Evolutionary conservation across 108 stramenopile species (phyloP).

Genomic region (Asterionellopsis glacialis): DNA sequence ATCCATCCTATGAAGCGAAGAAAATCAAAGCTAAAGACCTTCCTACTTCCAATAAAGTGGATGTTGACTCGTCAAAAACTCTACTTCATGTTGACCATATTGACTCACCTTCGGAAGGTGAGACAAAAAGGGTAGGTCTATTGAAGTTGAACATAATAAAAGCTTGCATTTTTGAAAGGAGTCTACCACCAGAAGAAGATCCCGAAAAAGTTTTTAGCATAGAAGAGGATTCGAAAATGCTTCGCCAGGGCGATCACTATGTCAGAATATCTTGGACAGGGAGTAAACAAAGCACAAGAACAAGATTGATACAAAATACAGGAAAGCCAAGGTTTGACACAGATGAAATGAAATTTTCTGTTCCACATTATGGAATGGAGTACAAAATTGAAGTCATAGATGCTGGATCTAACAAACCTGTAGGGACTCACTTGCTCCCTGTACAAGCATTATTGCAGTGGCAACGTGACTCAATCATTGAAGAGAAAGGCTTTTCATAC

Average conservation of each 20-base stretch:
- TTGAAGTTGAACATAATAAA: conserved; percentile 46
- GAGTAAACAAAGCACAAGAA: conserved; percentile 41
- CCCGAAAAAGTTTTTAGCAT: conserved; percentile 26
- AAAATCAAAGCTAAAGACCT: conserved; percentile 17
- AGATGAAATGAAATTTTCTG: conserved; percentile 42
- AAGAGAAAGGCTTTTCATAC: conserved; percentile 20
- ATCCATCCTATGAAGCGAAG: not conserved
- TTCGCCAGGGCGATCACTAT: conserved; percentile 74
- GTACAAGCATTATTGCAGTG: conserved; percentile 69
- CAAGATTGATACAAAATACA: conserved; percentile 60
- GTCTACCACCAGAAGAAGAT: conserved; percentile 50
- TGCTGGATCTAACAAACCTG: conserved; percentile 57
- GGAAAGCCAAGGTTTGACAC: conserved; percentile 68
- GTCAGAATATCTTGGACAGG: conserved; percentile 61
- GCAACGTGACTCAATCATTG: conserved; percentile 57
- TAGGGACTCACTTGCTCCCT: conserved; percentile 60
- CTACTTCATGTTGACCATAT: no score
- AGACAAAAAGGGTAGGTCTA: conserved; percentile 33
- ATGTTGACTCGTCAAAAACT: no score
- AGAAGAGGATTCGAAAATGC: conserved; percentile 12
- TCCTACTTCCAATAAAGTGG: not conserved
- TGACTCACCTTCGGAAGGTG: not conserved
- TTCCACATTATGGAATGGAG: conserved; percentile 68
- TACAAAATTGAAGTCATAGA: conserved; percentile 78
- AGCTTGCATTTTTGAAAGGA: conserved; percentile 57